Evolutionary conservation across 2,329 filamentous ascomycete genomes (phyloP), one percentile per base, ranked within the genome.

Genomic region (Cordyceps pruinosa): DNA sequence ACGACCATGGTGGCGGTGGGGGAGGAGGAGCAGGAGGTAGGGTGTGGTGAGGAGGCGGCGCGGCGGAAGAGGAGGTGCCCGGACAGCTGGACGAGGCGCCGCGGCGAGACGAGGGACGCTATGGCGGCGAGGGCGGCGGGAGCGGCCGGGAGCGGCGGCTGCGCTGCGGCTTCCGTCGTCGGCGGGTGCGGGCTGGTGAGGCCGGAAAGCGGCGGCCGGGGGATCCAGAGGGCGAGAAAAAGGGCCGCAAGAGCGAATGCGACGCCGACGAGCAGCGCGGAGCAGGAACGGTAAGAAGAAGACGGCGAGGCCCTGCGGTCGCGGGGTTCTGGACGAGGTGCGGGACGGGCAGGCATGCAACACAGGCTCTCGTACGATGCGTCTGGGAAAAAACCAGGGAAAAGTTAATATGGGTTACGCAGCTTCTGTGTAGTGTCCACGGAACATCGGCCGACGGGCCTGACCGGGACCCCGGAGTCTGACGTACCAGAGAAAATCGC

Each of bases 1-100:
- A 65, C 58, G 39, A 66, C 66, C 68, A 76, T 77, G 62, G 62
- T 64, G 60, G 66, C 51, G n/a, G 58, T 41, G 37, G 17, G 1
- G 5, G n/a, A 4, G 37, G n/a, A 19, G 37, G 4, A 9, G 37
- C 5, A n/a, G n/a, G 9, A 19, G 37, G 21, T 17, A 60, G 41
- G 59, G 61, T 13, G 47, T n/a, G n/a, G n/a, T n/a, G n/a, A n/a
- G n/a, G 17, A 3, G 5, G n/a, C 3, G 37, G n/a, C 21, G 37
- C 7, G 8, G 37, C 5, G 37, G n/a, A 21, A 19, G 37, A 41
- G 37, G 60, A 39, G 59, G 61, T 13, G 47, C 30, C 35, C 48
- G n/a, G 58, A 57, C 8, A 59, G 53, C 48, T 59, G 58, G 61
- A 61, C 61, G 56, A 64, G 46, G 49, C 61, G 60, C 55, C 58